Conservation (phyloP, 1,284 basidiomycete species). For the Sporisorium exsertum region DNA sequence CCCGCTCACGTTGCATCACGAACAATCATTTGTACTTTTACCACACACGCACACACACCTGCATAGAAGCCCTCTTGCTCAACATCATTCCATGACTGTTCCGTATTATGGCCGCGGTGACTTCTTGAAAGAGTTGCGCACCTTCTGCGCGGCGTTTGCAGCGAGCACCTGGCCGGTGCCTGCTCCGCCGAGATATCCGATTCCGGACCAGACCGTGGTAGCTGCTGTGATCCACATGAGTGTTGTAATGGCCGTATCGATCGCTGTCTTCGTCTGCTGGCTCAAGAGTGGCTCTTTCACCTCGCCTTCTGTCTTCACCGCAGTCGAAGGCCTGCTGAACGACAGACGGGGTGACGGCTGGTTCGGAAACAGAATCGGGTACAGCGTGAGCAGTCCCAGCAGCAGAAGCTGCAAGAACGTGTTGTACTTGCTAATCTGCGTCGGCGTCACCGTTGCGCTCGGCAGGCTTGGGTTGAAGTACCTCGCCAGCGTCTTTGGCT, state of each 20-base stretch:
- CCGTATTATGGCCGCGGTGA: background rate
- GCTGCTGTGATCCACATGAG: slow-evolving; percentile 83
- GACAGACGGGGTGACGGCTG: slow-evolving; percentile 19
- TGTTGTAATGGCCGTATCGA: slow-evolving; percentile 59
- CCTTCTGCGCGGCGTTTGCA: slow-evolving; percentile 1
- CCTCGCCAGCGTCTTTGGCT: slow-evolving; percentile 87
- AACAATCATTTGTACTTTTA: slow-evolving; percentile 22
- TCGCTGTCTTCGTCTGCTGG: slow-evolving; percentile 13
- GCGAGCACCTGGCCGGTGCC: slow-evolving; percentile 35
- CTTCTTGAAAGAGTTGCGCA: slow-evolving; percentile 9
- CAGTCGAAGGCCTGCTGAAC: background rate
- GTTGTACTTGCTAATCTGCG: slow-evolving; percentile 76
- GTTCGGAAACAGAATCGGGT: slow-evolving; percentile 77
- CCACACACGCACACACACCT: background rate
- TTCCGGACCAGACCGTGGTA: slow-evolving; percentile 91
- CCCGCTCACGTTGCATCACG: background rate
- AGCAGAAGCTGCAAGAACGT: slow-evolving; percentile 90
- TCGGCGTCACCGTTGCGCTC: slow-evolving; percentile 91
- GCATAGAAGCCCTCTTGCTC: too few relatives aligned
- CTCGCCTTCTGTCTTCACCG: background rate
- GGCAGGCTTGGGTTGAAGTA: slow-evolving; percentile 97
- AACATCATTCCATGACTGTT: too few relatives aligned
- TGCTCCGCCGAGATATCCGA: slow-evolving; percentile 78
- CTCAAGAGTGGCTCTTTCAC: background rate
- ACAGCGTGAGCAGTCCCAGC: slow-evolving; percentile 88